Evolutionary conservation across 2,329 filamentous ascomycete genomes (phyloP).

Genomic region (Xylariaceae sp.): DNA sequence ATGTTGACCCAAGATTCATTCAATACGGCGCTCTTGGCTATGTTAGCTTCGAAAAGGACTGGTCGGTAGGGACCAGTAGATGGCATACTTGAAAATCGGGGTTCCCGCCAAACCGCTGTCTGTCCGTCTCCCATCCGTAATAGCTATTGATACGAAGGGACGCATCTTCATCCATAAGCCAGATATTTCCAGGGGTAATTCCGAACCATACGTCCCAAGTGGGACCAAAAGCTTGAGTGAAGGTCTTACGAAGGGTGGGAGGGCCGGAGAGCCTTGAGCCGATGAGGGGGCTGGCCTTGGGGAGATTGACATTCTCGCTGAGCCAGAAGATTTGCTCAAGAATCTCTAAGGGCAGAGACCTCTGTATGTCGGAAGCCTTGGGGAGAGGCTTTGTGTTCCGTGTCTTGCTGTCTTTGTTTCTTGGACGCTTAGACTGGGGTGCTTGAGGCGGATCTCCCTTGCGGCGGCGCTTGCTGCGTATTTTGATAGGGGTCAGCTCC

Average conservation of each 20-base stretch:
- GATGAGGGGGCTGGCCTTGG: slow-evolving; percentile 43
- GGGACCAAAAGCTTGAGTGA: slow-evolving; percentile 37
- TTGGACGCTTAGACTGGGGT: slow-evolving; percentile 11
- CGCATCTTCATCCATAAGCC: background rate
- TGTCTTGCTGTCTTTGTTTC: slow-evolving; percentile 4
- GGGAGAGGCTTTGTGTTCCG: slow-evolving; percentile 14
- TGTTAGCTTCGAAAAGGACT: background rate
- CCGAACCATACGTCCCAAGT: slow-evolving; percentile 41
- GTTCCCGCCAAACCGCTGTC: slow-evolving; percentile 34
- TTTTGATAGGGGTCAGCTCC: slow-evolving; percentile 48
- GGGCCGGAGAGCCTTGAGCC: slow-evolving; percentile 44
- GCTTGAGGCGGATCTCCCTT: slow-evolving; percentile 8
- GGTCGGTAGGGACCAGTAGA: background rate
- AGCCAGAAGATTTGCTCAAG: slow-evolving; percentile 52
- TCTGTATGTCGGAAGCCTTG: slow-evolving; percentile 30
- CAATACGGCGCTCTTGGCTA: slow-evolving; percentile 41
- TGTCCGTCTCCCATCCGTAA: slow-evolving; percentile 32
- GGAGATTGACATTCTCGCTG: slow-evolving; percentile 48
- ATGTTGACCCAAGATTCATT: slow-evolving; percentile 44
- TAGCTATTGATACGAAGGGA: slow-evolving; percentile 13
- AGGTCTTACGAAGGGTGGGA: slow-evolving; percentile 34
- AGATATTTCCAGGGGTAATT: slow-evolving; percentile 29
- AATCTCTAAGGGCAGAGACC: slow-evolving; percentile 49
- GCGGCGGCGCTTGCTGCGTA: slow-evolving; percentile 44
- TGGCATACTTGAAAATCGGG: slow-evolving; percentile 44